These are phyloP conservation scores for Globisporangium spinosum DNA, from an alignment of 352 stramenopile species.

Conservation along the genomic window DNA sequence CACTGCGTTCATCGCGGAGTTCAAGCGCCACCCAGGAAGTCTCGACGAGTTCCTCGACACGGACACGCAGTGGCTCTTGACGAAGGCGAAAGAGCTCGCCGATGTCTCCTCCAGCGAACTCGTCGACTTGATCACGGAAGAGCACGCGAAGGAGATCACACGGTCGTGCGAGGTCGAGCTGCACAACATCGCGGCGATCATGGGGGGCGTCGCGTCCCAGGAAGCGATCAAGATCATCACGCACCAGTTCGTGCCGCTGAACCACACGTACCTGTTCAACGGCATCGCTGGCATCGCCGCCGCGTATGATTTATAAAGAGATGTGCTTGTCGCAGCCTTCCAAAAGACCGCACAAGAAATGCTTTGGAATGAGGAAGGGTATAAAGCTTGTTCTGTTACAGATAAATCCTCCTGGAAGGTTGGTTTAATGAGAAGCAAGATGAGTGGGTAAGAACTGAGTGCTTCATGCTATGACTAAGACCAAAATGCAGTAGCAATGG, in stretches of 20 bases:
- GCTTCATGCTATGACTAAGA: neutral
- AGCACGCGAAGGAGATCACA: constrained; percentile 90
- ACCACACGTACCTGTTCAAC: constrained; percentile 99
- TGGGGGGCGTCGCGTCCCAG: constrained; percentile 96
- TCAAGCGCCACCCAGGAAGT: constrained; percentile 81
- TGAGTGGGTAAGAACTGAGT: neutral
- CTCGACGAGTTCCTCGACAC: constrained; percentile 46
- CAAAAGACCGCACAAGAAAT: neutral
- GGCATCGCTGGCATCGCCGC: constrained; percentile 86
- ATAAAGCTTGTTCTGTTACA: neutral
- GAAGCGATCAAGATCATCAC: constrained; percentile 98
- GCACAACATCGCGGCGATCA: constrained; percentile 91
- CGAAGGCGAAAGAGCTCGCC: constrained; percentile 42
- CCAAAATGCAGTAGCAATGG: neutral
- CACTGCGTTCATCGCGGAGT: constrained; percentile 38
- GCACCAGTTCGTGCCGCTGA: constrained; percentile 94
- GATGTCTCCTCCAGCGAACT: constrained; percentile 18
- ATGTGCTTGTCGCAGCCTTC: neutral
- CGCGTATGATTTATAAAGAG: constrained; percentile 70
- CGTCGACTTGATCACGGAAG: constrained; percentile 47
- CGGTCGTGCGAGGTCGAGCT: constrained; percentile 92
- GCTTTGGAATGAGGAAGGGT: neutral
- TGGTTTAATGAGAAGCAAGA: neutral
- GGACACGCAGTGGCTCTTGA: constrained; percentile 62
- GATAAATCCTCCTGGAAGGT: neutral